Evolutionary conservation across 2,329 filamentous ascomycete species (phyloP).

Genomic region (Cladophialophora bantiana): DNA sequence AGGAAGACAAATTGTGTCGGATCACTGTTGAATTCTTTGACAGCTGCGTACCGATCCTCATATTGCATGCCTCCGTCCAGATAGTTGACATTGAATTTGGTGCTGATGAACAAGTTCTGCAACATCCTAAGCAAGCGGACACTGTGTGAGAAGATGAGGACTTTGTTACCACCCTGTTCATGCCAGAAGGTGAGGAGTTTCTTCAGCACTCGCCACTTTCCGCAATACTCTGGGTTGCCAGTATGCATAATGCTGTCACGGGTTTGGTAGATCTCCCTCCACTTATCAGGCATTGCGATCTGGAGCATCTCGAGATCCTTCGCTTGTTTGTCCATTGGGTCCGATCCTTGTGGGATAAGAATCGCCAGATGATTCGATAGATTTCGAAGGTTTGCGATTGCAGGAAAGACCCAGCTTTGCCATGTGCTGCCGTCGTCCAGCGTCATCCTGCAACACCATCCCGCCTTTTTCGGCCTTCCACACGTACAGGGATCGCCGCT

Average conservation of each 20-base stretch:
- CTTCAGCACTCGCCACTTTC: conserved; percentile 93
- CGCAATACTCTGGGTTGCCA: conserved; percentile 88
- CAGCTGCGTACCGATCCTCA: conserved; percentile 79
- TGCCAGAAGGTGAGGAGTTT: conserved; percentile 91
- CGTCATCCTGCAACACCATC: conserved; percentile 77
- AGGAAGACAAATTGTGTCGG: conserved; percentile 90
- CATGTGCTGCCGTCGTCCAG: conserved; percentile 69
- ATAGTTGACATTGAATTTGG: conserved; percentile 89
- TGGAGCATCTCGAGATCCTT: conserved; percentile 77
- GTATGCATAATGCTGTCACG: conserved; percentile 81
- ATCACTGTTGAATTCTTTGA: conserved; percentile 91
- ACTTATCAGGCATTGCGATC: conserved; percentile 75
- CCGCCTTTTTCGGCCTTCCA: conserved; percentile 71
- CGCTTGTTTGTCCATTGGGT: conserved; percentile 74
- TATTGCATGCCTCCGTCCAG: conserved; percentile 85
- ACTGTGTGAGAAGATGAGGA: conserved; percentile 92
- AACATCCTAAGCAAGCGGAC: conserved; percentile 85
- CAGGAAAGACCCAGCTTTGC: conserved; percentile 82
- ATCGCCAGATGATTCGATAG: conserved; percentile 92
- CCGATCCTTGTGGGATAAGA: conserved; percentile 72
- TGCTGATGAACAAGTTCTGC: conserved; percentile 83
- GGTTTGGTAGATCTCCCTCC: conserved; percentile 74
- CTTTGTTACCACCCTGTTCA: conserved; percentile 81
- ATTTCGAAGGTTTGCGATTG: conserved; percentile 82
- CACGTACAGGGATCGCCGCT: conserved; percentile 75